phyloP scores from a whole-genome alignment of 2,329 filamentous ascomycete genomes.

The Pseudocercospora eumusae region DNA sequence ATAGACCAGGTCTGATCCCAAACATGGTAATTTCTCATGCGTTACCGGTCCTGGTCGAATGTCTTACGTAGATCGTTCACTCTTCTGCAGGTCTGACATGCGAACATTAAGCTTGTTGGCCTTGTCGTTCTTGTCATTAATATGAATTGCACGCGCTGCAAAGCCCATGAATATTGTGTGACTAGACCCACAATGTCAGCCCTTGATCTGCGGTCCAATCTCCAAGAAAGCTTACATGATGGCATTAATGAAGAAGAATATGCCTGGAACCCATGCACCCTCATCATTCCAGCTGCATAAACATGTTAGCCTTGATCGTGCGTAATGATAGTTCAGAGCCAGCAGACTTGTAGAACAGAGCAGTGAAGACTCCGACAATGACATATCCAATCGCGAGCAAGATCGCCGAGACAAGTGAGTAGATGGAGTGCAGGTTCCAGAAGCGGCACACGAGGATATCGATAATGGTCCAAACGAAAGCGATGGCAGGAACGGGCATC shows the following conservation, averaged over 20 bases:
- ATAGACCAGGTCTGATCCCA: background rate
- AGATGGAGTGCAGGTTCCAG: constrained; percentile 5
- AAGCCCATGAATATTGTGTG: background rate
- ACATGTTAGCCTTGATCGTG: background rate
- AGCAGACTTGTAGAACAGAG: constrained; percentile 1
- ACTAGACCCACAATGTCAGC: background rate
- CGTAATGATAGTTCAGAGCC: too few species aligned
- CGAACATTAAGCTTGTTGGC: background rate
- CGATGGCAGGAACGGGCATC: constrained; percentile 5
- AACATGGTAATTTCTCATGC: background rate
- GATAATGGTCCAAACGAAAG: constrained; percentile 3
- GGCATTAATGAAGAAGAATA: constrained; percentile 12
- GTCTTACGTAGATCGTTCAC: background rate
- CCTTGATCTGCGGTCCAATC: background rate
- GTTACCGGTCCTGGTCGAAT: background rate
- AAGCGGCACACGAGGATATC: constrained; percentile 9
- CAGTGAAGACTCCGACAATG: background rate
- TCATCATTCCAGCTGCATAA: constrained; percentile 1
- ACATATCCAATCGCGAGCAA: background rate
- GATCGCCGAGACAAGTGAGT: background rate
- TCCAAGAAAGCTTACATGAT: background rate
- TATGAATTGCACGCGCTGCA: background rate
- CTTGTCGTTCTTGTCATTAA: background rate
- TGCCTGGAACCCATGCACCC: background rate
- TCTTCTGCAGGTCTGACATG: background rate